phyloP scores from a whole-genome alignment of 306 rosid genomes.

The Bauhinia variegata region DNA sequence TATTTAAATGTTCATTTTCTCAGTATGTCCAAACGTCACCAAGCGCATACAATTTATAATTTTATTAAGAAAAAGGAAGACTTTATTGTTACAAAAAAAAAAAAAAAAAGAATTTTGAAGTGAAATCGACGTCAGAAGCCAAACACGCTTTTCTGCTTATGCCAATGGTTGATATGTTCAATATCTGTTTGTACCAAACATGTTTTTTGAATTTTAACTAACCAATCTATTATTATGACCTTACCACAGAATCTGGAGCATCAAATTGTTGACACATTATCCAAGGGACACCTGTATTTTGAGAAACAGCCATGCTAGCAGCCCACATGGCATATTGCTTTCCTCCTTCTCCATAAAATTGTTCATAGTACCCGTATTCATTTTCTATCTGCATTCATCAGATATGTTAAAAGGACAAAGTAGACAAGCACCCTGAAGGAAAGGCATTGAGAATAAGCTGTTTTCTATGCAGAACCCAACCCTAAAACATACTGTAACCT shows the following conservation, averaged over 20 bases:
- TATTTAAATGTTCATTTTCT: constrained; percentile 18
- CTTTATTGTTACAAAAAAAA: not conserved
- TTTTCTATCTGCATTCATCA: constrained; percentile 75
- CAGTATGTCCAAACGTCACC: constrained; percentile 20
- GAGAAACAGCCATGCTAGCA: constrained; percentile 92
- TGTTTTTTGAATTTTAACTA: not conserved
- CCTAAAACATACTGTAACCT: not conserved
- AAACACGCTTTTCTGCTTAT: not conserved
- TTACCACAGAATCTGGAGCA: constrained; percentile 95
- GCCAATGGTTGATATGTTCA: not conserved
- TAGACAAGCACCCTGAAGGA: constrained; percentile 23
- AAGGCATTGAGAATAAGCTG: constrained; percentile 7
- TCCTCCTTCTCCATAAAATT: constrained; percentile 78
- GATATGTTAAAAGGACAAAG: constrained; percentile 21
- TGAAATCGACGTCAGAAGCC: not conserved
- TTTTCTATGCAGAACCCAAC: constrained; percentile 5
- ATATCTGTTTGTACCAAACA: constrained; percentile 23
- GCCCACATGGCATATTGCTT: constrained; percentile 87
- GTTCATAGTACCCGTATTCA: constrained; percentile 85
- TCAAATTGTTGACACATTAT: constrained; percentile 96
- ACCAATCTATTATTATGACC: not conserved
- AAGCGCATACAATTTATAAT: constrained; percentile 17
- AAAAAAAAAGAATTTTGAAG: constrained; percentile 7
- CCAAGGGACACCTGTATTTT: constrained; percentile 89
- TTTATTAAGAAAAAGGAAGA: not conserved